Evolutionary conservation across 2,329 filamentous ascomycete genomes (phyloP), one percentile per base, ranked within the genome.

Genomic region (Dothideomycetes sp.): DNA sequence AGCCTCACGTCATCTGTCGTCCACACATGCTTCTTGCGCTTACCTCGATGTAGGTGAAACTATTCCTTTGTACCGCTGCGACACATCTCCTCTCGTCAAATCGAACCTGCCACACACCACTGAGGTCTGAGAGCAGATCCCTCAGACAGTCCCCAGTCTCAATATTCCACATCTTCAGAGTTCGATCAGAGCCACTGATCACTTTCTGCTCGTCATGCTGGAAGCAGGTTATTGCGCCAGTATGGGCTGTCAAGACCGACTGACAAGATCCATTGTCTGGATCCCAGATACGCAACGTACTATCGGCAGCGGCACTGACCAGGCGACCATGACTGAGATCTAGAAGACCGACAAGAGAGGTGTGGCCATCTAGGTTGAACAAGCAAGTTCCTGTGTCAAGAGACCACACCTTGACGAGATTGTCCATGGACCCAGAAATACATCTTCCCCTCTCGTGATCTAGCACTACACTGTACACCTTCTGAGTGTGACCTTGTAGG

Each of bases 361-460:
- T 83, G 57, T 98, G 91, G 0, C 91, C 91, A 61, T 96, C 89
- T 1, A 98, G 74, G 1, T 86, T 95, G 62, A 89, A 83, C 9
- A 96, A 68, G 51, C 87, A 84, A 1, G 80, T 69, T 1, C 91
- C 91, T 2, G 84, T 91, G 20, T 86, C 80, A 11, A 98, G 72
- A 45, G 89, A 91, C 91, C 91, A 98, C 10, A 98, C 89, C 64
- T 95, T 96, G 57, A 98, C 91, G 49, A 88, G 74, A 47, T 91
- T 94, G 60, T 98, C 91, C 91, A 98, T 98, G 5, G 88, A 94
- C 10, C 91, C 91, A 48, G 88, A 95, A 48, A 98, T 96, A 63
- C 91, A 98, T 28, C 89, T 82, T 55, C 93, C 94, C 45, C 91
- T 83, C 53, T 82, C 80, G 51, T 87, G 82, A 55, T 98, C 91